Base-by-base conservation (phyloP, 2,329 filamentous ascomycete species). In the Aureobasidium mangrovei region DNA sequence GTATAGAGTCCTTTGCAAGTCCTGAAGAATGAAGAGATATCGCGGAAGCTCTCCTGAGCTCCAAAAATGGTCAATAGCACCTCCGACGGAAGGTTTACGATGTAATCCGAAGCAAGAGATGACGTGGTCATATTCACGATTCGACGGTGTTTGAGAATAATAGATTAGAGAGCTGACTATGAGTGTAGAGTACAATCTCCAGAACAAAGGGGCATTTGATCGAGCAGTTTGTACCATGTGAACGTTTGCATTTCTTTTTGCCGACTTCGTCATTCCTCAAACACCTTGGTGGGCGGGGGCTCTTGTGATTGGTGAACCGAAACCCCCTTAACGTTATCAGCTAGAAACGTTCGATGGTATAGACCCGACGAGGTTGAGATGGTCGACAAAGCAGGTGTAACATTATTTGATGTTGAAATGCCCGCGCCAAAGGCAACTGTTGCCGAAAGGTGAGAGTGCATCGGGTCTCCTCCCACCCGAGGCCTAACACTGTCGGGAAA, bases 1-100 rank as follows among this genome's bases (percentile, higher is more conserved):
- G 29, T 29, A 44, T 43, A 44, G 32, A 53, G 32, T 8, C 39
- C 24, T 24, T 53, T 53, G 40, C 49, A 44, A 2, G 40, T 53
- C 12, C 39, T 43, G 26, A 44, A 53, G 4, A 53, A 38, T 2
- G 49, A 43, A 10, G 39, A 44, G 12, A 44, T 38, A 7, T 53
- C 49, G 18, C 49, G 32, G n/a, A 53, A 53, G 49, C 49, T 44
- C 6, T 53, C 49, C 27, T 53, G 40, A 44, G 49, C 49, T 53
- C 40, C 40, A 31, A 43, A 53, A 6, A 53, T 44, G 24, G 49
- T 44, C 31, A 53, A 31, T 2, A 53, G 40, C 10, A 53, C 40
- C 12, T 53, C 40, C 8, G 49, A 28, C 18, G 49, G 49, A 5
- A 53, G 32, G 31, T 29, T 31, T 29, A 53, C 40, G 4, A 53